These are phyloP conservation scores for Trichoderma erinaceum DNA, from an alignment of 495 filamentous ascomycete genomes.

Conservation along the genomic window DNA sequence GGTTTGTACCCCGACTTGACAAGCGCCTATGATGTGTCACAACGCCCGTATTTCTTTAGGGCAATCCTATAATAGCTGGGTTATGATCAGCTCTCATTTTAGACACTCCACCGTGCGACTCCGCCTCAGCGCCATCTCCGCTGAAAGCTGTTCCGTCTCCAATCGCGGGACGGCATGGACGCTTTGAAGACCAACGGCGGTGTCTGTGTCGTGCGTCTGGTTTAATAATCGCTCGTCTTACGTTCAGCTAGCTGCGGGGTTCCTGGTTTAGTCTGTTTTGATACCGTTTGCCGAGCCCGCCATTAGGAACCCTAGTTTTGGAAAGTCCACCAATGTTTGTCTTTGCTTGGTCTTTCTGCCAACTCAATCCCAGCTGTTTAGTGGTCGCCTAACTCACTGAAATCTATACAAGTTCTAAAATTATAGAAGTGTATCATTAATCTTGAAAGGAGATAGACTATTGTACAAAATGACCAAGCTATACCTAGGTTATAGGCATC, in stretches of 20 bases:
- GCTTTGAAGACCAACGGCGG: not conserved
- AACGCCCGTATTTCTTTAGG: not conserved
- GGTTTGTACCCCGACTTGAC: too few species aligned
- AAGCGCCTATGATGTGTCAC: not conserved
- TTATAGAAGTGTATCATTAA: not conserved
- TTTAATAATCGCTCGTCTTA: not conserved
- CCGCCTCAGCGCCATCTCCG: slow-evolving; percentile 1
- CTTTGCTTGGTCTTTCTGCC: not conserved
- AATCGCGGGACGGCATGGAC: not conserved
- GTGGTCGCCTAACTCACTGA: not conserved
- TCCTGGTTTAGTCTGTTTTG: not conserved
- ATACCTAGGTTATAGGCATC: not conserved
- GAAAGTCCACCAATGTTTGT: not conserved
- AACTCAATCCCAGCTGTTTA: not conserved
- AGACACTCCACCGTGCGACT: not conserved
- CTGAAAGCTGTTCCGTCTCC: not conserved
- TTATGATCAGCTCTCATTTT: not conserved
- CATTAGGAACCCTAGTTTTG: not conserved
- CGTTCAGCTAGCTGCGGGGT: not conserved
- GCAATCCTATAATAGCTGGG: not conserved
- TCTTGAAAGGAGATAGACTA: not conserved
- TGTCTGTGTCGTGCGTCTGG: not conserved
- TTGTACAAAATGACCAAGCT: too few species aligned
- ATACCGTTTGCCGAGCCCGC: not conserved
- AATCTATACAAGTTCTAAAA: not conserved